Evolutionary conservation across 164 flowering plant species (phyloP).

Genomic region (Pachysandra terminalis): DNA sequence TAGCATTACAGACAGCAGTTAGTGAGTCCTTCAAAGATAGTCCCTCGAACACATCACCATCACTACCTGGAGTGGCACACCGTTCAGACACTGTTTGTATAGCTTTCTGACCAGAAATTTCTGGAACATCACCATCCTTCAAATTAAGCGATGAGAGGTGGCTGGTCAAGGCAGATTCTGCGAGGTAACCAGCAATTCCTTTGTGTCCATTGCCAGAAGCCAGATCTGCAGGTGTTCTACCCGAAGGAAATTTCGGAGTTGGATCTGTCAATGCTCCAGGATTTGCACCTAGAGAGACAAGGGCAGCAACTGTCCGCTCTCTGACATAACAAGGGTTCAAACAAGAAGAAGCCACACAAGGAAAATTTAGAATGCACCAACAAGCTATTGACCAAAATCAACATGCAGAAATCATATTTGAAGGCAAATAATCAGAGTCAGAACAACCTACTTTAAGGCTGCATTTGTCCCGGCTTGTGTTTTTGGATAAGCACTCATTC

Average conservation of each 20-base stretch:
- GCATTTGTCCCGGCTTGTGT: no score
- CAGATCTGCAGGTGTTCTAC: constrained; percentile 82
- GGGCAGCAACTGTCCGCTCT: constrained; percentile 72
- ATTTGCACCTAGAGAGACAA: constrained; percentile 68
- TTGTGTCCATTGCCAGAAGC: constrained; percentile 85
- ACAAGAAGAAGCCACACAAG: constrained; percentile 4
- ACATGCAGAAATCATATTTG: not conserved
- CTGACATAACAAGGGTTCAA: constrained; percentile 36
- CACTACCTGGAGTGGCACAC: constrained; percentile 34
- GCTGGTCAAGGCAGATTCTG: constrained; percentile 63
- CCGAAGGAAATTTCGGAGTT: constrained; percentile 57
- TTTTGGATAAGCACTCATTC: no score
- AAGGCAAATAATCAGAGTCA: not conserved
- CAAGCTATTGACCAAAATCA: not conserved
- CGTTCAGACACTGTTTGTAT: constrained; percentile 53
- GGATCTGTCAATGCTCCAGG: constrained; percentile 94
- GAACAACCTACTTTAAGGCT: no score
- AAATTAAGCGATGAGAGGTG: constrained; percentile 57
- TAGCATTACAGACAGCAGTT: constrained; percentile 86
- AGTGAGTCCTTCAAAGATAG: constrained; percentile 76
- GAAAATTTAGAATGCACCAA: not conserved
- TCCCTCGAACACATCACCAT: constrained; percentile 41
- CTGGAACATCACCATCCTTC: constrained; percentile 39
- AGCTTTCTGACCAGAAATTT: constrained; percentile 37
- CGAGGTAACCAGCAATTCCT: constrained; percentile 94